Base-by-base conservation (phyloP, 176 grass and related monocot genomes). In the Neostapfia colusana region DNA sequence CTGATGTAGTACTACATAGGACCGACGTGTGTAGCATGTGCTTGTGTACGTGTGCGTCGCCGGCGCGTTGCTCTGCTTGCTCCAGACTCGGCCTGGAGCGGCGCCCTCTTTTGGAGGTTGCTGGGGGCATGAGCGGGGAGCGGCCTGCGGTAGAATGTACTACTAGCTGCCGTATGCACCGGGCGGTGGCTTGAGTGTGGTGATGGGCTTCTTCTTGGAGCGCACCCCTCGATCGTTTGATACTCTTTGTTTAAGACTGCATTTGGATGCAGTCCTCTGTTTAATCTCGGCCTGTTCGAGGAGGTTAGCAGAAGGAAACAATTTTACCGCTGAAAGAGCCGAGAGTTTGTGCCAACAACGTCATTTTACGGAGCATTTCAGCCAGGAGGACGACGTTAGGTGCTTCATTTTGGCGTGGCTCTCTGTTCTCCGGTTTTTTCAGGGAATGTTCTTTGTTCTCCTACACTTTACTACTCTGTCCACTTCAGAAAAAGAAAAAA, bases 151-250 rank as follows among this genome's bases (percentile, higher is more conserved):
- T 15, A 23, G 40, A 67, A 60, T 8, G 56, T n/a, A n/a, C n/a
- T n/a, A n/a, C n/a, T n/a, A n/a, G n/a, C n/a, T n/a, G n/a, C n/a
- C n/a, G n/a, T n/a, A n/a, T n/a, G n/a, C n/a, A n/a, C n/a, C n/a
- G n/a, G n/a, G n/a, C n/a, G n/a, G n/a, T n/a, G n/a, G n/a, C n/a
- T 61, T 15, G 43, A 83, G 80, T 44, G 85, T 63, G 85, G 80
- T 83, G 80, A 83, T 74, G 61, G 75, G 75, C n/a, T n/a, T n/a
- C 75, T 79, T 12, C 20, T 8, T 43, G 35, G 69, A 83, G 80
- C 80, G 85, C 85, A 79, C 85, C 85, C 80, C 80, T 83, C 75
- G 27, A 28, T 64, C 27, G 77, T 79, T 67, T 43, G 27, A 70
- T 1, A 49, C 45, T n/a, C n/a, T n/a, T n/a, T 14, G 8, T 44